A percentile compares a stretch with the other conserved stretches of the same genome.
phyloP scores from a whole-genome alignment of 129 eudicot species.

The Artemisia annua region DNA sequence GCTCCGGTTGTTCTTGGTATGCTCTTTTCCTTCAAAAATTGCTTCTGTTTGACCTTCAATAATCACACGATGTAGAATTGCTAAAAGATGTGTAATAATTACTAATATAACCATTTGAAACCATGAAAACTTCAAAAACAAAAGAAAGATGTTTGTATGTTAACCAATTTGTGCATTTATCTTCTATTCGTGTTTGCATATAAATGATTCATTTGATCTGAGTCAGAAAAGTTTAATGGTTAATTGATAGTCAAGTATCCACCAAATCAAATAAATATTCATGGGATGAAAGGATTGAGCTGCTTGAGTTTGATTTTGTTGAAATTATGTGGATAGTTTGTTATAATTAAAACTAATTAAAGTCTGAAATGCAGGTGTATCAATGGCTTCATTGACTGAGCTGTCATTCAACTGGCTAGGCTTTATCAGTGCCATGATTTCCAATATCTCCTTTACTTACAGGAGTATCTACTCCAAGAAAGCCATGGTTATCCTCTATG shows the following conservation, averaged over 20 bases:
- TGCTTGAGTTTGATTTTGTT: neutral
- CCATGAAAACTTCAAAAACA: neutral
- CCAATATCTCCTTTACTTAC: constrained; percentile 97
- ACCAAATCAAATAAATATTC: constrained; percentile 2
- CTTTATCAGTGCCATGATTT: constrained; percentile 92
- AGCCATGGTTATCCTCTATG: constrained; percentile 70
- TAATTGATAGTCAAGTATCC: neutral
- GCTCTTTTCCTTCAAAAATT: constrained; percentile 20
- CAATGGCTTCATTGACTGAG: constrained; percentile 95
- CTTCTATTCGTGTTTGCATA: too few relatives aligned
- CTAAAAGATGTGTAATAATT: neutral
- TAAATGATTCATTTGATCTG: neutral
- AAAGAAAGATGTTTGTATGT: too few relatives aligned
- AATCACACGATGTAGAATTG: neutral
- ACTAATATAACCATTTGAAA: neutral
- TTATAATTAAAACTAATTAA: neutral
- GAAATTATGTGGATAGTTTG: neutral
- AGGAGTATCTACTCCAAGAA: constrained; percentile 95
- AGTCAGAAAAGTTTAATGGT: neutral
- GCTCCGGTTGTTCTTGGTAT: constrained; percentile 91
- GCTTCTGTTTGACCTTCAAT: neutral
- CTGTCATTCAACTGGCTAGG: constrained; percentile 93
- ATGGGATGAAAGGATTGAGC: neutral
- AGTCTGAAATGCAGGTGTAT: constrained; percentile 71
- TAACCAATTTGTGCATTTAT: too few relatives aligned